Conservation (phyloP, 2,329 filamentous ascomycete species). For the Fusarium continuum region DNA sequence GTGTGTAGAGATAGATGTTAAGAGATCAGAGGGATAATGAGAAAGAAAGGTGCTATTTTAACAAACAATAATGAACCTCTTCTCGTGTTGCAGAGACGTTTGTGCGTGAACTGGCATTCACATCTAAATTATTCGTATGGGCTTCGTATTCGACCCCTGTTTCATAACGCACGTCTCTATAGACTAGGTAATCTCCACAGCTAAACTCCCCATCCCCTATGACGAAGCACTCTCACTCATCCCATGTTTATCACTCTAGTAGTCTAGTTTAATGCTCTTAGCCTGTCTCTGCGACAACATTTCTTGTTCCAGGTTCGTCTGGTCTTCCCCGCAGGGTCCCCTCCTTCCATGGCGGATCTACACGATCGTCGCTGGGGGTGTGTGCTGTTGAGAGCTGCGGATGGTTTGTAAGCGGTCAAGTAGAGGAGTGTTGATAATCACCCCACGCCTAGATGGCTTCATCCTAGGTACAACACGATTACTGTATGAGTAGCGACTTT, state of each 20-base stretch:
- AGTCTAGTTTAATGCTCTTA: no score
- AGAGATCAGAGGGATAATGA: not conserved
- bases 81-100: not conserved
- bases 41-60: constrained; percentile 19
- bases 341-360: constrained; percentile 7
- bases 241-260: no score
- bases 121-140: not conserved
- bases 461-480: no score
- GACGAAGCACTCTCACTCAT: not conserved
- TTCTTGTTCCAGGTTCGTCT: constrained; percentile 16
- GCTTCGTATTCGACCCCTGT: constrained; percentile 10
- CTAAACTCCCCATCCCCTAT: not conserved
- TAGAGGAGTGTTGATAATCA: not conserved
- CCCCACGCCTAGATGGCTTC: not conserved
- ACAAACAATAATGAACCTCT: not conserved
- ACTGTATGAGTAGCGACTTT: not conserved
- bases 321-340: constrained; percentile 25
- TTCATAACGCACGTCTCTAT: not conserved
- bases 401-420: constrained; percentile 11
- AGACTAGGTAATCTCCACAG: constrained; percentile 17
- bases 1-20: not conserved
- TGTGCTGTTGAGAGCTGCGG: not conserved
- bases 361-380: constrained; percentile 17
- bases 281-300: not conserved
- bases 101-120: not conserved